phyloP scores from a whole-genome alignment of 2,329 filamentous ascomycete species.

The Ascochyta koolunga region DNA sequence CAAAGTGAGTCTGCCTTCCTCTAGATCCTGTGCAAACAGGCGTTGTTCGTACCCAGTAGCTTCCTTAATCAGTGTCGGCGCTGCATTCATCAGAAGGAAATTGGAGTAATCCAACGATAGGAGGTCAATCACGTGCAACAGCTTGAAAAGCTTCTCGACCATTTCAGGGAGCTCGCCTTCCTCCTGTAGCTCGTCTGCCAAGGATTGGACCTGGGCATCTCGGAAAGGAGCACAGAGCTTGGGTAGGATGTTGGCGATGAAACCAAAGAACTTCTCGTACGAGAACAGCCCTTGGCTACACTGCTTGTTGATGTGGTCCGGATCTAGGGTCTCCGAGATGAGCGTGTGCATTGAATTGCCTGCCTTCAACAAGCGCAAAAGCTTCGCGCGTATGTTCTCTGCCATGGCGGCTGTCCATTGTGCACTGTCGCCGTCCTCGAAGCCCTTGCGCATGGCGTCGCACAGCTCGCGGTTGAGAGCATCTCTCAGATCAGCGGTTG shows the following conservation, averaged over 20 bases:
- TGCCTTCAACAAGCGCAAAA: slow-evolving; percentile 72
- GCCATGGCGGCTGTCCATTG: slow-evolving; percentile 73
- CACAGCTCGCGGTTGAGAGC: slow-evolving; percentile 65
- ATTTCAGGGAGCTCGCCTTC: slow-evolving; percentile 63
- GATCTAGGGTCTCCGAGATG: slow-evolving; percentile 77
- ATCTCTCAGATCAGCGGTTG: slow-evolving; percentile 64
- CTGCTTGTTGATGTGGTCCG: slow-evolving; percentile 71
- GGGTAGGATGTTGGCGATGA: slow-evolving; percentile 76
- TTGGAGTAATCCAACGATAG: slow-evolving; percentile 84
- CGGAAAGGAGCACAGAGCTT: slow-evolving; percentile 81
- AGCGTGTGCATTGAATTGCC: slow-evolving; percentile 76
- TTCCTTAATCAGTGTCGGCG: slow-evolving; percentile 73
- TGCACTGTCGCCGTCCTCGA: slow-evolving; percentile 68
- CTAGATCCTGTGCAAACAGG: slow-evolving; percentile 70
- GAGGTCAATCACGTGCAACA: slow-evolving; percentile 76
- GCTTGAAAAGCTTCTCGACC: slow-evolving; percentile 75
- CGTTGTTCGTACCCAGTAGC: slow-evolving; percentile 76
- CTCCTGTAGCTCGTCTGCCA: slow-evolving; percentile 65
- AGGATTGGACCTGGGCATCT: slow-evolving; percentile 74
- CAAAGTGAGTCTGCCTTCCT: slow-evolving; percentile 61
- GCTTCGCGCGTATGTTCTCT: slow-evolving; percentile 71
- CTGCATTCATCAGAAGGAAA: slow-evolving; percentile 74
- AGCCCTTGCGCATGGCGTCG: slow-evolving; percentile 66
- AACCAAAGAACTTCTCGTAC: slow-evolving; percentile 78
- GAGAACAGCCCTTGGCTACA: slow-evolving; percentile 76